A percentile compares a stretch with the other conserved stretches of the same genome.
phyloP scores from a whole-genome alignment of 2,329 filamentous ascomycete species.

The Sclerotinia glacialis region DNA sequence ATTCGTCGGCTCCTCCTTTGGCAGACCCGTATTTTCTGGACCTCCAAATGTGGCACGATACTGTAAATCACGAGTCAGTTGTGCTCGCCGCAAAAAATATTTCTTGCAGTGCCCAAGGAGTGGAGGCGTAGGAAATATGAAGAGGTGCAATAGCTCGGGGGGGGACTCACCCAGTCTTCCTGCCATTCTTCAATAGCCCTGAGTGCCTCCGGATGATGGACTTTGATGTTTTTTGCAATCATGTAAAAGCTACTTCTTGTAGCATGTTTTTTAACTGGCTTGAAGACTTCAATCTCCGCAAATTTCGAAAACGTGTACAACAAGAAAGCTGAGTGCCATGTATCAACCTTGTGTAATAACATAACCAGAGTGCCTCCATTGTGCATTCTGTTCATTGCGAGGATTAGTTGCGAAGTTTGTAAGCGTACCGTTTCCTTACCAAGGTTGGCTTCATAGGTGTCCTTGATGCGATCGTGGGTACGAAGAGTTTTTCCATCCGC shows the following conservation, averaged over 20 bases:
- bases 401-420: constrained; percentile 30
- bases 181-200: constrained; percentile 30
- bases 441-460: constrained; percentile 23
- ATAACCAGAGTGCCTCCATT: constrained; percentile 32
- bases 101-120: background rate
- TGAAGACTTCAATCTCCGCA: constrained; percentile 30
- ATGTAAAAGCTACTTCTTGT: constrained; percentile 34
- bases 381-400: constrained; percentile 30
- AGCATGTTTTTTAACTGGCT: constrained; percentile 30
- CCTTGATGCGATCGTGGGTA: constrained; percentile 28
- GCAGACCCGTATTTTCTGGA: constrained; percentile 22
- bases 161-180: constrained; percentile 25
- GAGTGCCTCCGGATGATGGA: constrained; percentile 22
- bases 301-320: constrained; percentile 33
- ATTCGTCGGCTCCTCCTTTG: constrained; percentile 19
- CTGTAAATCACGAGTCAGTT: background rate
- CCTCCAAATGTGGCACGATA: constrained; percentile 31
- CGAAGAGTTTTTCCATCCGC: constrained; percentile 35
- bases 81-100: background rate
- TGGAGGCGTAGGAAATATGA: background rate
- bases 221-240: constrained; percentile 31
- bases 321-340: constrained; percentile 26
- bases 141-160: too few relatives aligned
- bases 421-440: constrained; percentile 28
- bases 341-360: constrained; percentile 33